Evolutionary conservation across 1,284 basidiomycete genomes (phyloP).

Genomic region (Rhizoctonia solani): DNA sequence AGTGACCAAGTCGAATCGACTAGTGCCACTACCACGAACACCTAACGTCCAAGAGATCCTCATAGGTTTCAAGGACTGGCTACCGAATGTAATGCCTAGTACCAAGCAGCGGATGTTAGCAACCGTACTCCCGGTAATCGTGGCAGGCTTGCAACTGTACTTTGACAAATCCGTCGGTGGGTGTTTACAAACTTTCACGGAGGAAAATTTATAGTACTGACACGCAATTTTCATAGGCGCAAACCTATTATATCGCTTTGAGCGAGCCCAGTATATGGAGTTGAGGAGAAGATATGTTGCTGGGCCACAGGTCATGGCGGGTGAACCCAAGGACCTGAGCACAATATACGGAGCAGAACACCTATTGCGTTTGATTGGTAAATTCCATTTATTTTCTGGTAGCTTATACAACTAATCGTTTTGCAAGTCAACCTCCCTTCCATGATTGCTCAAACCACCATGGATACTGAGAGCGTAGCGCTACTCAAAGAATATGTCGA

Average conservation of each 20-base stretch:
- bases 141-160: conserved; percentile 89
- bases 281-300: conserved; percentile 78
- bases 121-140: conserved; percentile 71
- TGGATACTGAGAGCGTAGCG: conserved; percentile 84
- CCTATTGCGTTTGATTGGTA: conserved; percentile 88
- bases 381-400: conserved; percentile 43
- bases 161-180: conserved; percentile 64
- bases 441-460: conserved; percentile 89
- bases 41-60: conserved; percentile 83
- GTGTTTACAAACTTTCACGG: neutral
- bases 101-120: conserved; percentile 17
- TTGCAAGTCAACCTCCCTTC: conserved; percentile 54
- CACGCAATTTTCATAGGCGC: conserved; percentile 67
- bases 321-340: conserved; percentile 84
- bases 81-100: conserved; percentile 50
- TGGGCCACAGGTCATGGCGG: conserved; percentile 66
- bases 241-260: conserved; percentile 92
- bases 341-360: conserved; percentile 95
- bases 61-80: conserved; percentile 74
- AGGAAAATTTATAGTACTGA: neutral
- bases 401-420: neutral
- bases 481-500: conserved; percentile 89
- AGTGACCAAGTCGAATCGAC: conserved; percentile 93
- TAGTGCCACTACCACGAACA: conserved; percentile 82
- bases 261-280: conserved; percentile 88